phyloP scores from a whole-genome alignment of 176 grass and related monocot genomes.

The Echinochloa phyllopogon region DNA sequence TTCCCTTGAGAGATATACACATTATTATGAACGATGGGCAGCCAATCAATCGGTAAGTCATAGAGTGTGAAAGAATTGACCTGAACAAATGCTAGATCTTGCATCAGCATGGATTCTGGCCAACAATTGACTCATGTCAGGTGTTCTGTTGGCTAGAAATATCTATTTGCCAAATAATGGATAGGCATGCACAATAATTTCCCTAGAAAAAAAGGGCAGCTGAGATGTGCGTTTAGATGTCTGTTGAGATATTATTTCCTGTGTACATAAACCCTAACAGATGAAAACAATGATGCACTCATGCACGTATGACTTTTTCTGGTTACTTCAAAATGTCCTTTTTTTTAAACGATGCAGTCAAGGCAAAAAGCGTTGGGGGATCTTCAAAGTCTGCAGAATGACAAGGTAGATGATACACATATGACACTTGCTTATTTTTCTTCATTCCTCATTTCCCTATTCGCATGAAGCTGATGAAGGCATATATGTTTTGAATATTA shows the following conservation, averaged over 20 bases:
- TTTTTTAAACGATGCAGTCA: conserved; percentile 62
- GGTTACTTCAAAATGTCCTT: conserved; percentile 22
- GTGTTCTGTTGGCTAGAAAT: conserved; percentile 3
- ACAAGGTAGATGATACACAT: conserved; percentile 66
- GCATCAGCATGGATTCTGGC: neutral
- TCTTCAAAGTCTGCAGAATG: conserved; percentile 84
- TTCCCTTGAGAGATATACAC: conserved; percentile 98
- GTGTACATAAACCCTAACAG: neutral
- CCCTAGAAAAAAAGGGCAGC: conserved; percentile 1
- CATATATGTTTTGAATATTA: neutral
- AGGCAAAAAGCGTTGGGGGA: conserved; percentile 94
- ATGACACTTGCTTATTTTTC: conserved; percentile 1
- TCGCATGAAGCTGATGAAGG: neutral
- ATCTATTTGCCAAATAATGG: conserved; percentile 19
- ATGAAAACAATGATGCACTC: too few species aligned
- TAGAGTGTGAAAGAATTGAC: conserved; percentile 6
- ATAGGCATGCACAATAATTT: conserved; percentile 11
- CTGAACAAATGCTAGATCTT: conserved; percentile 27
- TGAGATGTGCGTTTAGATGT: conserved; percentile 1
- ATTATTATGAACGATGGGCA: conserved; percentile 99
- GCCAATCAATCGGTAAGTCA: conserved; percentile 96
- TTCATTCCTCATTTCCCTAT: conserved; percentile 5
- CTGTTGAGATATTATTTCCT: neutral
- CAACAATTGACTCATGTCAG: conserved; percentile 4
- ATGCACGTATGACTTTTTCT: neutral